Evolutionary conservation across 1,139 yeast species (phyloP), one percentile per base, ranked within the genome.

Genomic region (Candida glucosophila): DNA sequence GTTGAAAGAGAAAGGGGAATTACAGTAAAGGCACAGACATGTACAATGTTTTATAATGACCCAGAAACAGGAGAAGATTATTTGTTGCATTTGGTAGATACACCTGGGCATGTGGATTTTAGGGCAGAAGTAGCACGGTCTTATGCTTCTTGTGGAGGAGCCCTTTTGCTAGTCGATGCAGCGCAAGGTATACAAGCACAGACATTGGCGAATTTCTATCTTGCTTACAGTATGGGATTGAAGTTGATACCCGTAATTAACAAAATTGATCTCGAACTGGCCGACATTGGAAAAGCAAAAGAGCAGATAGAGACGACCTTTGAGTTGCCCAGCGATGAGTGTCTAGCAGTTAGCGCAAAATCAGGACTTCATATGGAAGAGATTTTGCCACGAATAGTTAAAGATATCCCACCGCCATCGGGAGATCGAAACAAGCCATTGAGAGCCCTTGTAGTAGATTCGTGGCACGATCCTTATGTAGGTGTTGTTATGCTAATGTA

Each of bases 71-170:
- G 43, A 3, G 55, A 73, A 39, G 95, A 88, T 39, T 90, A 83
- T 43, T 52, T 90, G 29, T 56, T 90, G 27, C 96, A 90, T 57
- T 59, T 90, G 23, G 96, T 90, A 24, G 98, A 90, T 51, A 90
- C 98, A 0, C 98, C 98, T 0, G 98, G 98, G 0, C 98, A 90
- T 49, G 98, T 90, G 16, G 98, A 90, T 50, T 90, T 90, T 49
- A 59, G 96, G 29, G 83, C 93, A 6, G 98, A 90, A 44, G 98
- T 90, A 0, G 77, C 93, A 2, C 57, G 97, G 37, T 81, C 95
- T 7, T 86, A 88, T 50, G 96, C 97, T 2, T 81, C 95, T 0
- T 90, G 97, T 59, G 93, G 92, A 19, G 98, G 98, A 8, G 97
- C 97, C 0, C 55, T 90, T 25, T 52, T 90, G 23, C 55, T 90